Base-by-base conservation (phyloP, 495 filamentous ascomycete genomes). In the Talaromyces trachyspermus region DNA sequence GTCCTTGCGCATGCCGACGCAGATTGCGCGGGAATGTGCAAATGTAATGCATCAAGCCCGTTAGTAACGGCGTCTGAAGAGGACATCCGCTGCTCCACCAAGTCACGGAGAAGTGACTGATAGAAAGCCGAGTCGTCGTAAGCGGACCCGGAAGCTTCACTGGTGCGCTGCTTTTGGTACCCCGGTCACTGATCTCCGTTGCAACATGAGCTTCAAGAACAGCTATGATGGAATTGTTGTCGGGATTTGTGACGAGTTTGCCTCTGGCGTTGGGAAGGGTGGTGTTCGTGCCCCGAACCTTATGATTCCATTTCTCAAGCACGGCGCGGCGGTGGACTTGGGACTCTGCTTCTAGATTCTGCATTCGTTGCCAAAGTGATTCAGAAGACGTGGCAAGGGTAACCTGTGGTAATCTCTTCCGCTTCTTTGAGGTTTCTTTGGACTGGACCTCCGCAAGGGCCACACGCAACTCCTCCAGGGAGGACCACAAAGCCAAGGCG, bases 101-200 rank as follows among this genome's bases (percentile, higher is more conserved):
- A 78, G 50, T 95, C 89, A 50, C 95, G 92, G 12, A 98, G 77
- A 6, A 95, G 75, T 6, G 88, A 73, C 58, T 92, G 86, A 70
- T 98, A 98, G 67, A 97, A 95, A 59, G 89, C 80, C 6, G 85
- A 84, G 56, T 97, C 92, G 55, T 97, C 91, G 68, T 89, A 98
- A 57, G 95, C 77, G 3, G 69, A 54, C 25, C 45, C 43, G 20
- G 52, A 45, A 15, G 40, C 17, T 18, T 43, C 27, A 12, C 20
- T 33, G 6, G 48, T 55, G 25, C 68, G 68, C 5, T 62, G 55
- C 45, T 42, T 88, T 55, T 81, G 65, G 57, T 75, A 26, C 90
- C 61, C 8, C 90, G 78, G 27, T 85, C 80, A 17, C 83, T 76
- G 0, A 75, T 63, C 50, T 83, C 79, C 2, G 80, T 64, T 7